Evolutionary conservation across 1,139 yeast genomes (phyloP), one percentile per base, ranked within the genome.

Genomic region (Meyerozyma smithsonii): DNA sequence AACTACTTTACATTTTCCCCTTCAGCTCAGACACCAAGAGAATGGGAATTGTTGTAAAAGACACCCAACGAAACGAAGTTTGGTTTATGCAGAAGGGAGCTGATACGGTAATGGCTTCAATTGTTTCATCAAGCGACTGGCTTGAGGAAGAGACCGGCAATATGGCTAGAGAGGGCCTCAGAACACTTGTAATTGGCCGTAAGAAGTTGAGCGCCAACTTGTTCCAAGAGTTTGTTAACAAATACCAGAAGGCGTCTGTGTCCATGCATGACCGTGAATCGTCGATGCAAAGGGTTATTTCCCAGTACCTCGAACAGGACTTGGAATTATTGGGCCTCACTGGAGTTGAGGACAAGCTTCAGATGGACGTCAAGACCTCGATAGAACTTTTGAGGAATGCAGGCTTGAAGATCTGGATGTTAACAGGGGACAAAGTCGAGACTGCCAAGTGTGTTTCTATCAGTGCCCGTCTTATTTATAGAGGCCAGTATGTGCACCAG

Each of bases 391-490:
- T 94, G 48, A 74, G 98, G 51, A 92, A 94, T 64, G 99, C 98
- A 0, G 98, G 98, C 2, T 81, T 94, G 43, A 88, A 88, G 55
- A 92, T 94, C 39, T 94, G 99, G 99, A 94, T 94, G 98, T 69
- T 94, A 38, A 94, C 99, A 0, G 99, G 99, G 48, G 99, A 94
- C 59, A 94, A 94, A 59, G 97, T 92, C 7, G 99, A 94, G 62
- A 94, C 99, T 0, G 98, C 98, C 1, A 79, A 88, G 46, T 92
- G 98, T 72, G 97, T 94, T 28, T 89, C 97, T 18, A 86, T 94
- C 14, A 86, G 96, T 58, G 94, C 97, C 18, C 82, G 90, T 55
- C 76, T 94, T 42, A 92, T 94, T 35, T 76, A 95, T 3, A 77
- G 97, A 46, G 97, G 98, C 5, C 98, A 92, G 60, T 85, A 83